A percentile compares a stretch with the other conserved stretches of the same genome.
Conservation (phyloP, 2,329 filamentous ascomycete genomes). For the Aspergillus piperis region DNA sequence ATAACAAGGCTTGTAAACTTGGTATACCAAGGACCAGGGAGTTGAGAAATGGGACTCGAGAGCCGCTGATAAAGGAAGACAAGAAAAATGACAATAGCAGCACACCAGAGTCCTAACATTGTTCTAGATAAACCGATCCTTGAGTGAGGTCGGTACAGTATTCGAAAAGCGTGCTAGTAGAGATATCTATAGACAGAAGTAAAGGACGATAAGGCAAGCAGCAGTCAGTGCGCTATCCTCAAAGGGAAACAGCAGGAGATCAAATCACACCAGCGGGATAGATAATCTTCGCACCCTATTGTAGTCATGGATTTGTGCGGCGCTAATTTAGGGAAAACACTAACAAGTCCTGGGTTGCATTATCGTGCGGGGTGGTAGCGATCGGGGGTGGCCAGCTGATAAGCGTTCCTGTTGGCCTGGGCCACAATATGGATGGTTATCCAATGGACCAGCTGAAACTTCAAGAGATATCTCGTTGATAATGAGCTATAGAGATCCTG, state of each 20-base stretch:
- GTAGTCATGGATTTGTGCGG: background rate
- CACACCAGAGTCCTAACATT: constrained; percentile 11
- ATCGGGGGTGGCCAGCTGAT: constrained; percentile 2
- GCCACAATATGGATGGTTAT: background rate
- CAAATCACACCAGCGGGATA: background rate
- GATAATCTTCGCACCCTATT: background rate
- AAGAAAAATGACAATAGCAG: background rate
- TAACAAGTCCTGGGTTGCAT: background rate
- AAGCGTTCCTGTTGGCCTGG: background rate
- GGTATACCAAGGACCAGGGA: constrained; percentile 35
- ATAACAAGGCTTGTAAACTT: constrained; percentile 30
- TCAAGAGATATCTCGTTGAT: too few relatives aligned
- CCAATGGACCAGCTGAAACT: too few relatives aligned
- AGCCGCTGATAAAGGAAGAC: constrained; percentile 3
- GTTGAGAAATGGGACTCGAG: constrained; percentile 11
- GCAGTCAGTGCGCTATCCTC: background rate
- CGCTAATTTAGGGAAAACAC: background rate
- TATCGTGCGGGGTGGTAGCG: constrained; percentile 1
- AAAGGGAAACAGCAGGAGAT: constrained; percentile 11
- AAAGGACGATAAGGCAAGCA: background rate
- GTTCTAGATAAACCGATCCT: background rate
- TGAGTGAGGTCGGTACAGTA: background rate
- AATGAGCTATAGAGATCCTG: too few relatives aligned
- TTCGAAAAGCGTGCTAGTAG: background rate
- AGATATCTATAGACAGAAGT: background rate